A percentile compares a stretch with the other conserved stretches of the same genome.
These are phyloP conservation scores for Fusarium sp. DNA, from an alignment of 2,329 filamentous ascomycete species.

Conservation along the genomic window DNA sequence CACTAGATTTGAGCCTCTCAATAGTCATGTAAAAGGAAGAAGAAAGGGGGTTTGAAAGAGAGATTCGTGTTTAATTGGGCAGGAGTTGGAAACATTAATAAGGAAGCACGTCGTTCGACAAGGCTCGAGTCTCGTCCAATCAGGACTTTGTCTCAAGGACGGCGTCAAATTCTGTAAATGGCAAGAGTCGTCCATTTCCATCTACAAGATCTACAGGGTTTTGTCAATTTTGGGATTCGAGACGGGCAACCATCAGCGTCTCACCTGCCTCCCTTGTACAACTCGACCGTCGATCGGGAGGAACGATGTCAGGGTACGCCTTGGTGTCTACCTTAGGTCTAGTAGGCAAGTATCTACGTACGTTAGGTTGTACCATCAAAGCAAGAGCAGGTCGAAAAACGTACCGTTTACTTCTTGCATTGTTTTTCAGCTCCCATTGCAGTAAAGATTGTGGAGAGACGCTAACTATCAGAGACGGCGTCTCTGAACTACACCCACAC, in stretches of 20 bases:
- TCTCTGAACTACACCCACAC: neutral
- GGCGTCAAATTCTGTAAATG: constrained; percentile 31
- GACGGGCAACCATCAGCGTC: constrained; percentile 5
- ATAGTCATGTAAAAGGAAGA: neutral
- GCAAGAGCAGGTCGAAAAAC: neutral
- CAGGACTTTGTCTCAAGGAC: neutral
- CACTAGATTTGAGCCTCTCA: neutral
- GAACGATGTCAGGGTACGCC: neutral
- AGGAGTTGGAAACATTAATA: neutral
- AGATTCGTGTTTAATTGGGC: neutral
- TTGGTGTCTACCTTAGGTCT: neutral
- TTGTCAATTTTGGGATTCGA: constrained; percentile 19
- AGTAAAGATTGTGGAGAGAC: neutral
- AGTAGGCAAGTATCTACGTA: neutral
- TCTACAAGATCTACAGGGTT: constrained; percentile 34
- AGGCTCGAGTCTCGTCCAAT: constrained; percentile 9
- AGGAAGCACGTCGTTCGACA: neutral
- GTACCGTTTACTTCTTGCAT: neutral
- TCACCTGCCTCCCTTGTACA: constrained; percentile 32
- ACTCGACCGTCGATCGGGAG: constrained; percentile 24
- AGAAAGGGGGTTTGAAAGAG: neutral
- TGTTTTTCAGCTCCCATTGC: neutral
- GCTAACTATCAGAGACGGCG: neutral
- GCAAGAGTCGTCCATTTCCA: constrained; percentile 29
- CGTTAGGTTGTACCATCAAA: neutral